Percentiles rank a stretch among this genome's conserved stretches.
Conservation (phyloP, 768 basidiomycete species). For the Leccinum imitatum region DNA sequence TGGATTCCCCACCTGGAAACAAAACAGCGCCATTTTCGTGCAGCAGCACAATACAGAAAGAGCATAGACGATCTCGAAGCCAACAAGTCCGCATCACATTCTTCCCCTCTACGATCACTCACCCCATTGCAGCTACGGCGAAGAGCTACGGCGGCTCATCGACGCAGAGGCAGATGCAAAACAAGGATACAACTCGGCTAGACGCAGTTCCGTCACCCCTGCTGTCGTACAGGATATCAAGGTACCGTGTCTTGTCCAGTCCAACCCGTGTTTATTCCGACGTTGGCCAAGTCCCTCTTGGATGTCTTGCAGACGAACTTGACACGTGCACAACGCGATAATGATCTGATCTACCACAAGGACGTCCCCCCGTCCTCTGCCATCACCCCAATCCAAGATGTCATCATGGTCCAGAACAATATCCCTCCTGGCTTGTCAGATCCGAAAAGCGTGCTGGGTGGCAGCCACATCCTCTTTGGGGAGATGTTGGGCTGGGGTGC, state of each 20-base stretch:
- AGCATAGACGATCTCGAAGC: conserved; percentile 85
- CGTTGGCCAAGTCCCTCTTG: conserved; percentile 61
- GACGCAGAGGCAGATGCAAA: conserved; percentile 68
- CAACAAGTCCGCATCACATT: conserved; percentile 49
- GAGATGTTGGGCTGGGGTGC: conserved; percentile 86
- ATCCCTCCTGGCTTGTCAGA: conserved; percentile 57
- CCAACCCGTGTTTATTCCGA: background rate
- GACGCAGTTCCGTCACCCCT: conserved; percentile 57
- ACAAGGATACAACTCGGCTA: conserved; percentile 65
- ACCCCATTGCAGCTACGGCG: conserved; percentile 65
- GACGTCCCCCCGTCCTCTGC: conserved; percentile 74
- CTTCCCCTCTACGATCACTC: conserved; percentile 1
- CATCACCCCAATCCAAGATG: conserved; percentile 62
- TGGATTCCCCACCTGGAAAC: conserved; percentile 82
- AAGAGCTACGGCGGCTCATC: conserved; percentile 76
- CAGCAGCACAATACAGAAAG: conserved; percentile 86
- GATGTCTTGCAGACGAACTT: conserved; percentile 67
- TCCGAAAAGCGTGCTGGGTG: conserved; percentile 52
- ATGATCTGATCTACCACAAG: conserved; percentile 93
- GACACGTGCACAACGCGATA: conserved; percentile 80
- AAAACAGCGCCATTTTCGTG: conserved; percentile 82
- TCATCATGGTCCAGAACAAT: conserved; percentile 61
- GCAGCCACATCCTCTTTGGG: conserved; percentile 63
- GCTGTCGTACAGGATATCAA: conserved; percentile 77
- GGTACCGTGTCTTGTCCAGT: conserved; percentile 38